Evolutionary conservation across 176 grass and related monocot genomes (phyloP), one percentile per base, ranked within the genome.

Genomic region (Avena sativa): DNA sequence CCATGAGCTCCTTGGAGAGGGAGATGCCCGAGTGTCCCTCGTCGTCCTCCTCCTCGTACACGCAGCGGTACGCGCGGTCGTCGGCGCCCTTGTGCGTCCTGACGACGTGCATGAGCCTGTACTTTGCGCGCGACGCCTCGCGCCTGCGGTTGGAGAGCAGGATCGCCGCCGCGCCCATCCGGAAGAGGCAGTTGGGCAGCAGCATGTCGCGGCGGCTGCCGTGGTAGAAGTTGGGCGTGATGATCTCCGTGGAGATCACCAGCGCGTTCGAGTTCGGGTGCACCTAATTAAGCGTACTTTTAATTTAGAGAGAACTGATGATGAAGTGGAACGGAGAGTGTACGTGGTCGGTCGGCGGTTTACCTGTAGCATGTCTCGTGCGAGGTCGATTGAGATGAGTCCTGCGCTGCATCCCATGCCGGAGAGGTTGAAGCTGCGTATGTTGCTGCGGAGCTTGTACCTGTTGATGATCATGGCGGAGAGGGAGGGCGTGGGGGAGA

Each of bases 391-490:
- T 21, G 95, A 97, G 79, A 97, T 90, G 78, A 97, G 92, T 0
- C 95, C 95, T 0, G 95, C 95, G 84, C 92, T 97, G 90, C 95
- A 97, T 0, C 95, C 95, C 95, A 97, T 97, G 7, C 95, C 95
- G 53, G 95, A 97, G 21, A 97, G 79, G 89, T 97, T 97, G 88
- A 97, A 97, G 91, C 95, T 97, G 5, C 91, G 89, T 64, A 91
- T 91, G 84, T 97, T 97, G 87, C 93, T 95, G 5, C 95, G 86
- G 6, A 97, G 90, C 85, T 93, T 97, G 89, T 97, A 97, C 91
- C 90, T 91, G 75, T 97, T 97, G 71, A 97, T 89, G 84, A 97
- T 97, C 93, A 97, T 97, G 47, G 95, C 95, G 9, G 95, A 97
- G 4, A 97, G 93, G 0, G 95, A 97, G 0, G 95, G 95, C 11